Evolutionary conservation across 2,329 filamentous ascomycete species (phyloP).

Genomic region (Chaetomiaceae sp.): DNA sequence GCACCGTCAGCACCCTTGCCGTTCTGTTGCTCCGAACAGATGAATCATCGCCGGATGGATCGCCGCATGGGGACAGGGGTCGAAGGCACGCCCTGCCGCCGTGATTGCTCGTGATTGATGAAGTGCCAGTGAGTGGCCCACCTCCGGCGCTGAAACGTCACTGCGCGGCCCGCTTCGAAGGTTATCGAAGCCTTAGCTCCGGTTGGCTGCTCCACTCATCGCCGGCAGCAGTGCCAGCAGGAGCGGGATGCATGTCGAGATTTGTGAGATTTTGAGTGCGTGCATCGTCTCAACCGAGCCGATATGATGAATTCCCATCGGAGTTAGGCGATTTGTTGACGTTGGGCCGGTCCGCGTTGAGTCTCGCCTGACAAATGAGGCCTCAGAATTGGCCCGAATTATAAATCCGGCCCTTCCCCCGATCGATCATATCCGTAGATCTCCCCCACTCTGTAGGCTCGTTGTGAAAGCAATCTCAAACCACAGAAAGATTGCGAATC

Average conservation of each 20-base stretch:
- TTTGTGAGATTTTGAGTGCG: no score
- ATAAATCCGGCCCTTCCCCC: background rate
- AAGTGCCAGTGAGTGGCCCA: no score
- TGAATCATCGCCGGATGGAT: no score
- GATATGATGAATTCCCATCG: background rate
- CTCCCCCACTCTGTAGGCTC: background rate
- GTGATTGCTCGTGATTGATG: no score
- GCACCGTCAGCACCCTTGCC: no score
- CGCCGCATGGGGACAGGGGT: no score
- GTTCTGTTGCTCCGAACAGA: no score
- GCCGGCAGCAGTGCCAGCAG: no score
- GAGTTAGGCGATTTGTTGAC: slow-evolving; percentile 2
- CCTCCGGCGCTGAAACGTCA: slow-evolving; percentile 1
- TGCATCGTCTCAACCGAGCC: background rate
- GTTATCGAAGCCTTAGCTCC: background rate
- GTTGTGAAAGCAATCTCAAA: no score
- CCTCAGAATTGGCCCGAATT: background rate
- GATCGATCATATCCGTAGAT: background rate
- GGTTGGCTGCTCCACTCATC: no score
- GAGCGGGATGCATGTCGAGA: background rate
- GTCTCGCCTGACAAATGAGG: slow-evolving; percentile 4
- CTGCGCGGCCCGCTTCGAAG: background rate
- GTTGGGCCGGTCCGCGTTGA: background rate
- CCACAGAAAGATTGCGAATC: no score
- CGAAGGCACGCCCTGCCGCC: no score